Conservation (phyloP, 2,329 filamentous ascomycete genomes). For the Alternaria arbusti region DNA sequence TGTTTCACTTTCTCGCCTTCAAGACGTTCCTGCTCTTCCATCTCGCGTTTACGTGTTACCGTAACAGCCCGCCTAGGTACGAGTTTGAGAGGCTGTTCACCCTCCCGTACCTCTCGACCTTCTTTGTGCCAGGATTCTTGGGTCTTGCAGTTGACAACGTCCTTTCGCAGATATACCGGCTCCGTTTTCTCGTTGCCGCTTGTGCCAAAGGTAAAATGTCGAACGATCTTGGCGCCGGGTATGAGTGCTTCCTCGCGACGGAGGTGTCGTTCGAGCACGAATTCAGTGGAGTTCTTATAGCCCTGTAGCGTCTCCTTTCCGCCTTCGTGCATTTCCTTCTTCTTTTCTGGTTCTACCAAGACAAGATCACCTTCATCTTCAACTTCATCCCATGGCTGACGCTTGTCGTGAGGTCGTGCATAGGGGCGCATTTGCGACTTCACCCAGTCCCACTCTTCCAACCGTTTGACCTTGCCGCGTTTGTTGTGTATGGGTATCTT, state of each 20-base stretch:
- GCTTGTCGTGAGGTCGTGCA: conserved; percentile 56
- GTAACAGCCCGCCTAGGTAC: conserved; percentile 94
- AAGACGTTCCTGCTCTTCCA: conserved; percentile 80
- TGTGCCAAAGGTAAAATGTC: conserved; percentile 77
- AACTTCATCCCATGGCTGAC: conserved; percentile 75
- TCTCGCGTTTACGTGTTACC: conserved; percentile 82
- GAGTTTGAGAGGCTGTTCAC: conserved; percentile 78
- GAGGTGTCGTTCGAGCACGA: conserved; percentile 82
- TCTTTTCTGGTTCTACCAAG: conserved; percentile 66
- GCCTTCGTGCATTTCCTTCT: conserved; percentile 73
- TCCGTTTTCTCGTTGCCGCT: conserved; percentile 76
- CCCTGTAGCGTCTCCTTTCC: conserved; percentile 80
- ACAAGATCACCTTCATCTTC: conserved; percentile 82
- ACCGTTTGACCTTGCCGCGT: conserved; percentile 76
- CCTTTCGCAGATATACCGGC: conserved; percentile 78
- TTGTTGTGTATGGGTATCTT: conserved; percentile 81
- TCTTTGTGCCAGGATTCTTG: conserved; percentile 98
- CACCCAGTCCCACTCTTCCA: conserved; percentile 89
- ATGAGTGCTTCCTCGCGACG: conserved; percentile 89
- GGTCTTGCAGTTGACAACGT: conserved; percentile 85
- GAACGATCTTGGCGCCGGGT: conserved; percentile 71
- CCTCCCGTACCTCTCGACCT: conserved; percentile 75
- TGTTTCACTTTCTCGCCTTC: conserved; percentile 84
- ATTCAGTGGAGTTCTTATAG: conserved; percentile 86
- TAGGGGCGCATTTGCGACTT: conserved; percentile 79